phyloP scores from a whole-genome alignment of 371 early-diverging fungal species.

The Lichtheimia corymbifera region DNA sequence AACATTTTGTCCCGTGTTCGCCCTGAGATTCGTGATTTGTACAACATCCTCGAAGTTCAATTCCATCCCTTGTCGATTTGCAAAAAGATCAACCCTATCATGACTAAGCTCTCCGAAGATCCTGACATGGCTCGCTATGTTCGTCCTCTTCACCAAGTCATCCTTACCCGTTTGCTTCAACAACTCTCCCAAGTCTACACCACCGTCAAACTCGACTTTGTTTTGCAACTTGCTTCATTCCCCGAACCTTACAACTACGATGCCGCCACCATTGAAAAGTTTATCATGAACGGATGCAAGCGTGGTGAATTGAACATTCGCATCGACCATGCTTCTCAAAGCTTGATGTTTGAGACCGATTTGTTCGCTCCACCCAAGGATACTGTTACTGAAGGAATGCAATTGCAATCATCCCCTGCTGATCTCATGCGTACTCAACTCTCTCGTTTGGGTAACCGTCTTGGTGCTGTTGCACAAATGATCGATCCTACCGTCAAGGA shows the following conservation, averaged over 20 bases:
- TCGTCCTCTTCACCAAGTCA: constrained; percentile 91
- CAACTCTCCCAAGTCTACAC: constrained; percentile 97
- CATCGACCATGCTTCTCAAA: constrained; percentile 90
- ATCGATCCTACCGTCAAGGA: constrained; percentile 80
- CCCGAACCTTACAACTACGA: constrained; percentile 84
- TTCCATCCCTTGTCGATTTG: constrained; percentile 98
- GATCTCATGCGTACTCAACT: constrained; percentile 88
- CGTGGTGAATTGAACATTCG: constrained; percentile 95
- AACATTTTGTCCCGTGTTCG: constrained; percentile 85
- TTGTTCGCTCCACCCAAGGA: constrained; percentile 74
- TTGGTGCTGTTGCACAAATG: constrained; percentile 82
- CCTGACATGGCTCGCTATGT: constrained; percentile 85
- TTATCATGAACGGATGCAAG: constrained; percentile 96
- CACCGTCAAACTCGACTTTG: constrained; percentile 91
- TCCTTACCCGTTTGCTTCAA: constrained; percentile 93
- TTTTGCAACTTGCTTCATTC: constrained; percentile 88
- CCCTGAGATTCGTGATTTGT: constrained; percentile 89
- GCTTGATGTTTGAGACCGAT: constrained; percentile 89
- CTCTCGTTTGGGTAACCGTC: constrained; percentile 72
- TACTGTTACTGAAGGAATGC: constrained; percentile 78
- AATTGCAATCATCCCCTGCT: constrained; percentile 85
- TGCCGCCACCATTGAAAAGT: constrained; percentile 90
- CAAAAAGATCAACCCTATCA: constrained; percentile 89
- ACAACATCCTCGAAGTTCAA: constrained; percentile 93
- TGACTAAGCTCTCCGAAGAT: constrained; percentile 72